Percentiles rank a stretch among this genome's conserved stretches.
Conservation (phyloP, 305 asterid species). For the Ilex paraguariensis region DNA sequence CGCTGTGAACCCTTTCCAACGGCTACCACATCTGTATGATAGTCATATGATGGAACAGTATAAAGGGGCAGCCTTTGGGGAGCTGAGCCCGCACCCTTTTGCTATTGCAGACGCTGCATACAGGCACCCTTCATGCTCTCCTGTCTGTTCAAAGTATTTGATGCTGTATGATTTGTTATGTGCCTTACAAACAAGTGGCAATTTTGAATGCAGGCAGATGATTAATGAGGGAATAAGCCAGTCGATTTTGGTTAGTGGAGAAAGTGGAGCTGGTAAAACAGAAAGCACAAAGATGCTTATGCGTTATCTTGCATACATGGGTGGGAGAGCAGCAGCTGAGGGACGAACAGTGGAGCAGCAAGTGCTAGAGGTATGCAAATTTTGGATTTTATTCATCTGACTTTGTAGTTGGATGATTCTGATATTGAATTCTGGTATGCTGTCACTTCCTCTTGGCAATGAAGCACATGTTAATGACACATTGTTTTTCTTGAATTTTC, state of each 20-base stretch:
- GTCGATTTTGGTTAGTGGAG: slow-evolving; percentile 85
- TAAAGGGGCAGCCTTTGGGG: slow-evolving; percentile 67
- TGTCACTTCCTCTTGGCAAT: too few relatives aligned
- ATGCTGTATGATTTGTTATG: slow-evolving; percentile 5
- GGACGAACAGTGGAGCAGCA: slow-evolving; percentile 70
- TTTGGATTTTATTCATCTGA: not conserved
- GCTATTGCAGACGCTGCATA: slow-evolving; percentile 77
- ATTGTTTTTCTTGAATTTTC: too few relatives aligned
- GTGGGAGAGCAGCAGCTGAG: slow-evolving; percentile 57
- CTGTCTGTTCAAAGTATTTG: slow-evolving; percentile 12
- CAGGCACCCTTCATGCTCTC: slow-evolving; percentile 41
- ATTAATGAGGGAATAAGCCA: slow-evolving; percentile 65
- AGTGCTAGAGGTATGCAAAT: slow-evolving; percentile 68
- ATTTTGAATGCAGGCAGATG: slow-evolving; percentile 55
- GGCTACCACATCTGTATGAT: slow-evolving; percentile 62
- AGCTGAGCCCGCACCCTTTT: slow-evolving; percentile 68
- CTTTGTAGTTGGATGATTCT: not conserved
- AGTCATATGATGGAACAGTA: slow-evolving; percentile 62
- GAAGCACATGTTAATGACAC: too few relatives aligned
- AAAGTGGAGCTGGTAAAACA: slow-evolving; percentile 92
- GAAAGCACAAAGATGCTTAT: slow-evolving; percentile 84
- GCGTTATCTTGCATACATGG: slow-evolving; percentile 82
- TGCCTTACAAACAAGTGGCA: slow-evolving; percentile 13
- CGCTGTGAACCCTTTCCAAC: slow-evolving; percentile 81
- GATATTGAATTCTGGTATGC: too few relatives aligned